These are phyloP conservation scores for Calonectria pauciramosa DNA, from an alignment of 2,329 filamentous ascomycete genomes.

Conservation along the genomic window DNA sequence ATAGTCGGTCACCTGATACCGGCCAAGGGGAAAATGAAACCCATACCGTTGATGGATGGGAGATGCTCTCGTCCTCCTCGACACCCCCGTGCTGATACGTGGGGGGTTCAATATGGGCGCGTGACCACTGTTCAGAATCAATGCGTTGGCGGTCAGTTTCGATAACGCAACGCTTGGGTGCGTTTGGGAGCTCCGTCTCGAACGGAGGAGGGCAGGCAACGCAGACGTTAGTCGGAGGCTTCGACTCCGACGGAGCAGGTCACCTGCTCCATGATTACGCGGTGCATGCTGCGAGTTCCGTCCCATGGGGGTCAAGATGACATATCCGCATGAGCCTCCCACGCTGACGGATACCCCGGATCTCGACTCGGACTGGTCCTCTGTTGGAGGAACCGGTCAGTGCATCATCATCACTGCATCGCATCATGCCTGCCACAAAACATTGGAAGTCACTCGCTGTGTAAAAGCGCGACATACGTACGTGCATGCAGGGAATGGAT, in stretches of 20 bases:
- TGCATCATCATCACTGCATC: background rate
- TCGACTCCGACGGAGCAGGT: slow-evolving; percentile 1
- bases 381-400: slow-evolving; percentile 11
- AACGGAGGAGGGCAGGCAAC: background rate
- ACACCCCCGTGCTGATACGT: slow-evolving; percentile 4
- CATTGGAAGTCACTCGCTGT: background rate
- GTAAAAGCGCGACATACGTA: slow-evolving; percentile 17
- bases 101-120: slow-evolving; percentile 7
- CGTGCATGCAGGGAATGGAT: background rate
- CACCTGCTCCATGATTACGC: slow-evolving; percentile 11
- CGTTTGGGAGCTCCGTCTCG: background rate
- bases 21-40: slow-evolving; percentile 1
- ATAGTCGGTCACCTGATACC: background rate
- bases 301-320: slow-evolving; percentile 11
- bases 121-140: slow-evolving; percentile 3
- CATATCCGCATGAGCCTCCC: slow-evolving; percentile 18
- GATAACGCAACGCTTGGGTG: slow-evolving; percentile 2
- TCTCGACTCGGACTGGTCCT: background rate
- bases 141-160: background rate
- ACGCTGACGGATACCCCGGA: slow-evolving; percentile 25
- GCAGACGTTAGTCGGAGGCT: background rate
- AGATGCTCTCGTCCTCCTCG: background rate
- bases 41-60: background rate
- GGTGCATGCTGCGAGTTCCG: background rate
- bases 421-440: background rate